Percentiles rank a stretch among this genome's conserved stretches.
Conservation (phyloP, 2,329 filamentous ascomycete genomes). For the Paradendryphiella salina region DNA sequence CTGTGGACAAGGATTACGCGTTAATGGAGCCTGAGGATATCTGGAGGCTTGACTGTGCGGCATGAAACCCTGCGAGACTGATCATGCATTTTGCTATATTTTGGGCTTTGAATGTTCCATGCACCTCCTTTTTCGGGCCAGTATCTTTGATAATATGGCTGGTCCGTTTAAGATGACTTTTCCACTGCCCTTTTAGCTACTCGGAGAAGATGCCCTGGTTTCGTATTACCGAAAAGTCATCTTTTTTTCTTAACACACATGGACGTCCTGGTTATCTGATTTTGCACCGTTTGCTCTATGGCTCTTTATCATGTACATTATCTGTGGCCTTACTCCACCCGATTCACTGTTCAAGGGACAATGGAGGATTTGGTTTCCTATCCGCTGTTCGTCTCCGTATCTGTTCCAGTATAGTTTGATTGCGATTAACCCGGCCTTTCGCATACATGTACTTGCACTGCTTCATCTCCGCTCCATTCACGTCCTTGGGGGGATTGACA, state of each 20-base stretch:
- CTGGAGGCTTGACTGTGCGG: slow-evolving; percentile 7
- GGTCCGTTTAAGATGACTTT: slow-evolving; percentile 3
- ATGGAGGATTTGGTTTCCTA: not conserved
- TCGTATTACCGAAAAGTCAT: slow-evolving; percentile 2
- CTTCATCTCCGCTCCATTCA: too few species aligned
- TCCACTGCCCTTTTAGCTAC: not conserved
- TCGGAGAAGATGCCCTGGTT: slow-evolving; percentile 2
- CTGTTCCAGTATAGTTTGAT: not conserved
- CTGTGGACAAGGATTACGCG: slow-evolving; percentile 10
- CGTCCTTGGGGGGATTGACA: too few species aligned
- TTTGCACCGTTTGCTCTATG: not conserved
- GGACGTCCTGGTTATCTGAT: slow-evolving; percentile 2
- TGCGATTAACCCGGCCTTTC: too few species aligned
- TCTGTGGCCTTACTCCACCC: not conserved
- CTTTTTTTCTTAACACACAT: not conserved
- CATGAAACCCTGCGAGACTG: slow-evolving; percentile 11
- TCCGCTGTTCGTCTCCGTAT: not conserved
- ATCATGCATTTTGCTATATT: slow-evolving; percentile 2
- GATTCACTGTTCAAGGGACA: not conserved
- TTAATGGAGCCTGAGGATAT: slow-evolving; percentile 8
- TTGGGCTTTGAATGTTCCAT: slow-evolving; percentile 7
- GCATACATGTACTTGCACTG: too few species aligned
- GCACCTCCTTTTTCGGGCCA: not conserved
- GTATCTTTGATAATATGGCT: not conserved
- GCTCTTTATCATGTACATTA: slow-evolving; percentile 8